Base-by-base conservation (phyloP, 2,329 filamentous ascomycete species). In the Fusarium tjaetaba region DNA sequence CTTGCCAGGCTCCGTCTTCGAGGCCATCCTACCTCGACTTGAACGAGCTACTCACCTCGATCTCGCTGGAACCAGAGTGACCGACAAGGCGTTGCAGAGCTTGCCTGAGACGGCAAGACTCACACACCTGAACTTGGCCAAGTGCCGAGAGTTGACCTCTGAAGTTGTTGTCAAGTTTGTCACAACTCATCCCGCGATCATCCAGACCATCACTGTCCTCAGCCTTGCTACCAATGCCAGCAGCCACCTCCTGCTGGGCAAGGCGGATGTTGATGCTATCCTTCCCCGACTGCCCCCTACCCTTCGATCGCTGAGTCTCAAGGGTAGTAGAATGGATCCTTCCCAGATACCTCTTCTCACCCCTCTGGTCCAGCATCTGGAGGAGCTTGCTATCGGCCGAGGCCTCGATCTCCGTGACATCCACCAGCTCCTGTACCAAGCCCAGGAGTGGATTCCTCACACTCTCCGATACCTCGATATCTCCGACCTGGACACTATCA, bases 111-210 rank as follows among this genome's bases (percentile, higher is more conserved):
- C 91, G 9, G 93, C 94, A 16, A 86, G 85, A 71, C 87, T 96
- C 72, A 95, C 92, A 2, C 94, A 96, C 79, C 84, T 96, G 61
- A 95, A 94, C 78, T 84, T 96, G 52, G 90, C 92, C 71, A 94
- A 93, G 81, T 96, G 94, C 85, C 90, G 89, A 59, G 87, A 90
- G 60, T 86, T 96, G 60, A 89, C 89, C 15, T 90, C 93, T 2
- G 84, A 88, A 20, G 88, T 84, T 14, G 89, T 96, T 22, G 89
- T 94, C 70, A 86, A 91, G 65, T 95, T 96, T 79, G 81, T 96
- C 67, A 86, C 88, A 20, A 88, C 88, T 34, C 93, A 96, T 78
- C 92, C 93, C 4, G 91, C 93, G 7, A 91, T 90, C 48, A 88
- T 85, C 66, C 85, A 88, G 38, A 85, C 85, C 7, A 85, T 96